Percentiles rank a stretch among this genome's conserved stretches.
Conservation (phyloP, 2,329 filamentous ascomycete genomes). For the Coleophoma cylindrospora region DNA sequence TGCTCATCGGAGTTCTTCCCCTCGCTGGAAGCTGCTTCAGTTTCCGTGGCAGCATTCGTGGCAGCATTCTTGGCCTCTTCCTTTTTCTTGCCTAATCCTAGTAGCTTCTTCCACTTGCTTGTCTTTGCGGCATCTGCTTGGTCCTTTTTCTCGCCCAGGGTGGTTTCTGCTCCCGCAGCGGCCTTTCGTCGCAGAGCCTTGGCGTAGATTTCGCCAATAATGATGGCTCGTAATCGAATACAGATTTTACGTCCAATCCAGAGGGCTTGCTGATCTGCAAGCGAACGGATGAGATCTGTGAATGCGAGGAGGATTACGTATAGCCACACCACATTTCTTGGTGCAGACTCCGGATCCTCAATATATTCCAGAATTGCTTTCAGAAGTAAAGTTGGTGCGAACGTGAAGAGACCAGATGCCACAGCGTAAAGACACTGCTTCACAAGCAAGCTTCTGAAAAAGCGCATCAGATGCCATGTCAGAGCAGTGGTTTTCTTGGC, state of each 20-base stretch:
- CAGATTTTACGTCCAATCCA: slow-evolving; percentile 95
- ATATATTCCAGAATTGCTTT: slow-evolving; percentile 92
- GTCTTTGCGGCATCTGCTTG: slow-evolving; percentile 34
- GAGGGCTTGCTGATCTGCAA: slow-evolving; percentile 79
- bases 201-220: slow-evolving; percentile 95
- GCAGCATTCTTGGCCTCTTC: slow-evolving; percentile 38
- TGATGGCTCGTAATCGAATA: slow-evolving; percentile 86
- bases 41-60: slow-evolving; percentile 25
- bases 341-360: slow-evolving; percentile 71
- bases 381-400: slow-evolving; percentile 84
- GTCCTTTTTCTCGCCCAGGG: slow-evolving; percentile 53
- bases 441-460: slow-evolving; percentile 74
- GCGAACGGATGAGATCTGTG: slow-evolving; percentile 74
- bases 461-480: slow-evolving; percentile 74
- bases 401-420: slow-evolving; percentile 77
- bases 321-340: slow-evolving; percentile 88
- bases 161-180: slow-evolving; percentile 69
- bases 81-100: slow-evolving; percentile 31
- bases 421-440: slow-evolving; percentile 77
- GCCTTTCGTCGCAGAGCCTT: slow-evolving; percentile 92
- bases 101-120: background rate
- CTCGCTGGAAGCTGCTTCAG: slow-evolving; percentile 1
- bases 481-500: slow-evolving; percentile 77
- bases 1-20: slow-evolving; percentile 54
- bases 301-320: slow-evolving; percentile 88